Evolutionary conservation across 345 rosid species (phyloP), one percentile per base, ranked within the genome.

Genomic region (Lumnitzera racemosa): DNA sequence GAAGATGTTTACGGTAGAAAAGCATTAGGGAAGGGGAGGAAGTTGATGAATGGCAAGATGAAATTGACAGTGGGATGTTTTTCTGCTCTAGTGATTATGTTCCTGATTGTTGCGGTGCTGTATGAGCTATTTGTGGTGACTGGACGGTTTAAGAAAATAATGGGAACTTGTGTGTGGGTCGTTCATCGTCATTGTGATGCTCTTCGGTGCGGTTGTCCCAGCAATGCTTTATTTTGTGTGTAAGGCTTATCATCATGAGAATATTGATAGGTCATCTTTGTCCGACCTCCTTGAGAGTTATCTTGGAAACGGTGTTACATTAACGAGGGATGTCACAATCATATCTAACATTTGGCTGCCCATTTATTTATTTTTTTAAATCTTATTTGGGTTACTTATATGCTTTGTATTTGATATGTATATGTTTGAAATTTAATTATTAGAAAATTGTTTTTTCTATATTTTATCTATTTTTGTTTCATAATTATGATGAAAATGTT

Each of bases 191-290:
- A 62, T 23, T 49, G 41, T 76, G 72, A 67, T 67, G 16, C 59
- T 82, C 24, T 63, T 76, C 25, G 73, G 66, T 31, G 65, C 78
- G 46, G 90, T 84, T 0, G 61, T 73, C 23, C 82, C 76, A 25
- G 76, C 90, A 0, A 79, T 80, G 56, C 59, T 80, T 13, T 84
- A 84, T 76, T 78, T 84, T 16, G 82, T 80, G 27, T 82, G 90
- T 75, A 84, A 84, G 61, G 78, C 87, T 0, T 61, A 75, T 47
- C 87, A 84, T 67, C 83, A 70, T 52, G 80, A 84, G 54, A 81
- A 67, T 49, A 80, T 83, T 14, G 62, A 59, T 24, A 27, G 16
- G 10, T 25, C 52, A 13, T 24, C 41, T 29, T 2, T 15, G 54
- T 13, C 54, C 9, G 61, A 58, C 14, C 61, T 46, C 16, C 36